Base-by-base conservation (phyloP, 192 early-diverging fungal genomes). In the Spinellus fusiger region DNA sequence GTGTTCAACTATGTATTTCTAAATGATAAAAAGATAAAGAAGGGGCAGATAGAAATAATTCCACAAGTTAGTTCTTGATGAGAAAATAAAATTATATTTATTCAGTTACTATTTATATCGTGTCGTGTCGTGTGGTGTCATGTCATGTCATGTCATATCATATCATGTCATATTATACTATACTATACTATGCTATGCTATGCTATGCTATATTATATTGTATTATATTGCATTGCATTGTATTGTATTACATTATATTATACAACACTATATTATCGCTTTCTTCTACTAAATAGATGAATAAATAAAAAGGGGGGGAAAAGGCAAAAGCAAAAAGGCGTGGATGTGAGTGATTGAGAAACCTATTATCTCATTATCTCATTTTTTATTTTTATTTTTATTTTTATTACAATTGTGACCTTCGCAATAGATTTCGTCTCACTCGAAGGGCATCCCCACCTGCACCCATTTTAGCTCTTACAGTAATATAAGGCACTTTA, bases 401-500 rank as follows among this genome's bases (percentile, higher is more conserved):
- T 28, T 49, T 50, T 56, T 65, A 18, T 47, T 37, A 60, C 9
- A 26, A 18, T 58, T 64, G 61, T 20, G 53, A 44, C 38, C 49
- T 50, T 33, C 70, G 64, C 64, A 66, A 54, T 6, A 72, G 28
- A 52, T 72, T 72, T 20, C 70, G 64, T 58, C 70, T 27, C 16
- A 66, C 54, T 31, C 56, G 53, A 18, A 63, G 37, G n/a, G 57
- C 56, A 38, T 56, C 50, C 35, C 59, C 69, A 34, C 68, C 71
- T 9, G 63, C 70, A 18, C 60, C 65, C 27, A 64, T 65, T 23
- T 55, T 56, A 8, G 51, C 48, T 48, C 77, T 79, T 47, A 74
- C 52, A 48, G 67, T 71, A 25, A 84, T 35, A 32, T 84, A 84
- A 3, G 79, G 77, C 6, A 78, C 74, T 13, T 68, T 73, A 38